phyloP scores from a whole-genome alignment of 1,284 basidiomycete genomes.

The Papiliotrema flavescens region DNA sequence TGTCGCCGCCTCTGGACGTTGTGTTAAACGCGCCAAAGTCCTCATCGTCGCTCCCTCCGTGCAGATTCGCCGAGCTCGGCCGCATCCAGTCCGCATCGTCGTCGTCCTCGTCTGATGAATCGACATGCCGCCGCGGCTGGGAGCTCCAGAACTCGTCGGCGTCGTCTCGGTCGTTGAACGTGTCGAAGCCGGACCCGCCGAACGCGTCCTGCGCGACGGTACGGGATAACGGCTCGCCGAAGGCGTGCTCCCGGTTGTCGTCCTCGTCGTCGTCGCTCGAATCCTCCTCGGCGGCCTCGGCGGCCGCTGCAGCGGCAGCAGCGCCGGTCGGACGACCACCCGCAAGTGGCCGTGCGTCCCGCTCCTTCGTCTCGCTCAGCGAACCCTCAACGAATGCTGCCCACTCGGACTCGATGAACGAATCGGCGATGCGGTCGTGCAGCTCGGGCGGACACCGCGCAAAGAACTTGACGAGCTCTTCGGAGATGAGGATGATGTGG shows the following conservation, averaged over 20 bases:
- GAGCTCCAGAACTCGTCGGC: slow-evolving; percentile 22
- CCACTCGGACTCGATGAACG: slow-evolving; percentile 77
- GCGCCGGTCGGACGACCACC: slow-evolving; percentile 54
- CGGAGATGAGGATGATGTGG: slow-evolving; percentile 78
- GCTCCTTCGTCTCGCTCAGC: slow-evolving; percentile 78
- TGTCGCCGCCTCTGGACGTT: not conserved
- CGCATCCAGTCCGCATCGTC: slow-evolving; percentile 46
- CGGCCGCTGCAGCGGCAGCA: slow-evolving; percentile 1
- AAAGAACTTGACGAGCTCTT: slow-evolving; percentile 51
- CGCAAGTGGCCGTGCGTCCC: slow-evolving; percentile 73
- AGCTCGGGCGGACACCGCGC: slow-evolving; percentile 81
- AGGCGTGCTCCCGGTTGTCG: slow-evolving; percentile 14
- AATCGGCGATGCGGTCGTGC: slow-evolving; percentile 59
- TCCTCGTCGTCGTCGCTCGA: slow-evolving; percentile 30
- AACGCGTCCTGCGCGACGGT: slow-evolving; percentile 29
- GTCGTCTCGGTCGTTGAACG: slow-evolving; percentile 28
- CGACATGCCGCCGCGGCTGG: slow-evolving; percentile 22
- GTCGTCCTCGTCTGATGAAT: slow-evolving; percentile 44
- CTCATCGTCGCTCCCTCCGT: slow-evolving; percentile 26
- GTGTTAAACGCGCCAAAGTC: slow-evolving; percentile 37
- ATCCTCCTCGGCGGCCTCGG: slow-evolving; percentile 21
- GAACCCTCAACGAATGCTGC: slow-evolving; percentile 77
- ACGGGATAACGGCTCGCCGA: slow-evolving; percentile 42
- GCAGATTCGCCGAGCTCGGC: slow-evolving; percentile 17
- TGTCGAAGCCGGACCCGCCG: slow-evolving; percentile 20